Evolutionary conservation across 768 basidiomycete species (phyloP), one percentile per base, ranked within the genome.

Genomic region (Hortiboletus campestris): DNA sequence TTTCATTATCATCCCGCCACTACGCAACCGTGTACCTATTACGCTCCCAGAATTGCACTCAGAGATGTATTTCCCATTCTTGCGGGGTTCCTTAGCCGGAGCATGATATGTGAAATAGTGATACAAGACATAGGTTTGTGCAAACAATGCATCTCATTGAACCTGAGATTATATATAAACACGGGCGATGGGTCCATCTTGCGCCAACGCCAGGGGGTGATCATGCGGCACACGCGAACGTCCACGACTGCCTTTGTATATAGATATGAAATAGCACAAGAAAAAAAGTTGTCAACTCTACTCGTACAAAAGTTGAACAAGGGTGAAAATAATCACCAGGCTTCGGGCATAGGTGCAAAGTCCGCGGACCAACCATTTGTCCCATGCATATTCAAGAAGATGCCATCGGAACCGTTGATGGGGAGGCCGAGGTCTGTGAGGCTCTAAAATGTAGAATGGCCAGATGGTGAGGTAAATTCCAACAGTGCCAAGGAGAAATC

Each of bases 371-470:
- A 92, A 16, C 89, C 89, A 56, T 84, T 87, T 39, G 80, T 68
- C 49, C 82, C 84, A 42, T 78, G 78, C 75, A 89, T 80, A 61
- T 88, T 84, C 59, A 95, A 71, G 74, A 98, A 95, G 49, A 96
- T 88, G 13, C 88, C 91, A 63, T 98, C 94, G 4, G 88, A 89
- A 42, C 94, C 94, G 62, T 94, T 94, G 36, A 85, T 78, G n/a
- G 94, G 94, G 50, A 97, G 75, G 16, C 94, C 92, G 14, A 98
- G 84, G 70, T 98, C 94, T 16, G 86, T 84, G 60, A 95, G 74
- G 67, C 84, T 94, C 91, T 96, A 72, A 46, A 55, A 55, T 11
- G 10, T 43, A 29, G 4, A n/a, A 46, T 19, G 14, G 9, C 12
- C 35, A 22, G 32, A 35, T 16, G 17, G 54, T 56, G 51, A 57